phyloP scores from a whole-genome alignment of 164 flowering plant genomes.

The Liquidambar formosana region DNA sequence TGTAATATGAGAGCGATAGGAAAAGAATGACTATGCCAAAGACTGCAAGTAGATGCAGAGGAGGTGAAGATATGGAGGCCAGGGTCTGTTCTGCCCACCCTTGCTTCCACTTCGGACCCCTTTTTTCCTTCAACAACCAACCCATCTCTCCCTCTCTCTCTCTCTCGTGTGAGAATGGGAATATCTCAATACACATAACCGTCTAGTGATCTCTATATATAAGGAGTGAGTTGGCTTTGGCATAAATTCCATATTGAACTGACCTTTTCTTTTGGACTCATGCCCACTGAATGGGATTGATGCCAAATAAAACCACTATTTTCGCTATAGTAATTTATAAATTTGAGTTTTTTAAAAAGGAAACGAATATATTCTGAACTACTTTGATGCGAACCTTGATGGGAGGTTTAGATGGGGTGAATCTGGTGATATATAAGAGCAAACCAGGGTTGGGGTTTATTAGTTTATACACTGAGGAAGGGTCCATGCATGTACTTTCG shows the following conservation, averaged over 20 bases:
- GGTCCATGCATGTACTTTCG: too few relatives aligned
- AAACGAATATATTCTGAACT: not conserved
- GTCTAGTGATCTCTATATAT: too few relatives aligned
- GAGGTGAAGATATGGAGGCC: constrained; percentile 40
- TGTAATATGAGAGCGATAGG: constrained; percentile 31
- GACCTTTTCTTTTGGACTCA: constrained; percentile 15
- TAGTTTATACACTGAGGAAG: too few relatives aligned
- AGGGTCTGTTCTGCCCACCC: constrained; percentile 44
- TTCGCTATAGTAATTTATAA: too few relatives aligned
- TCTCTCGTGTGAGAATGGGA: not conserved
- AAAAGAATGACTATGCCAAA: constrained; percentile 39
- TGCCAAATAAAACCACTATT: not conserved
- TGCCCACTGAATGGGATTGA: constrained; percentile 9
- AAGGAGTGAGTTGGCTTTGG: constrained; percentile 19
- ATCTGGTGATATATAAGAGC: too few relatives aligned
- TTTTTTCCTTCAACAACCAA: constrained; percentile 36
- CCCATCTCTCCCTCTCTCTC: constrained; percentile 30
- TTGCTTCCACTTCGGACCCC: constrained; percentile 44
- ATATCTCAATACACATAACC: not conserved
- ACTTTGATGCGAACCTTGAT: too few relatives aligned
- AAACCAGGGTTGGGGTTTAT: too few relatives aligned
- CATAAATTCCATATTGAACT: constrained; percentile 23
- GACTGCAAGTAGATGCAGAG: constrained; percentile 41
- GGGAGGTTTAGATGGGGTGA: too few relatives aligned
- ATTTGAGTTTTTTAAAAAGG: too few relatives aligned